phyloP scores from a whole-genome alignment of 164 flowering plant genomes.

The Umbellularia californica region DNA sequence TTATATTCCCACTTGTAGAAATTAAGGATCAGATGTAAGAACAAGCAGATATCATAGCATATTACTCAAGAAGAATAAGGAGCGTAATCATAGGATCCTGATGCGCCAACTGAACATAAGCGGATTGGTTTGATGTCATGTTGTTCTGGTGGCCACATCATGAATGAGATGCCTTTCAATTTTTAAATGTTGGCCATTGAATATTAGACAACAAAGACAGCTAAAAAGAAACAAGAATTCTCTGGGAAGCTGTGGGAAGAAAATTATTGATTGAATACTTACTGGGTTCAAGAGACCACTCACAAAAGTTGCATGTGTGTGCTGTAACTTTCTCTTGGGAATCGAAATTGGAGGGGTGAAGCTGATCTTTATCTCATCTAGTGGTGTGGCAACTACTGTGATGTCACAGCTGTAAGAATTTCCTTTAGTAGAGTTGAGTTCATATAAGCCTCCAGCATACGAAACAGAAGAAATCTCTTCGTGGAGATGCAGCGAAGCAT shows the following conservation, averaged over 20 bases:
- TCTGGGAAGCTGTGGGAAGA: not conserved
- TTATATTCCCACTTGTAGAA: too few relatives aligned
- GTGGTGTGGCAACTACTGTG: slow-evolving; percentile 75
- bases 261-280: slow-evolving; percentile 21
- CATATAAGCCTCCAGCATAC: slow-evolving; percentile 49
- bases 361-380: slow-evolving; percentile 69
- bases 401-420: slow-evolving; percentile 68
- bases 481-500: slow-evolving; percentile 63
- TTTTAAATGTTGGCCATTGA: too few relatives aligned
- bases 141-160: not conserved
- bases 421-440: slow-evolving; percentile 71
- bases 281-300: slow-evolving; percentile 85
- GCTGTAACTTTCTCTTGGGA: slow-evolving; percentile 73
- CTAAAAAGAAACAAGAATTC: too few relatives aligned
- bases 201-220: too few relatives aligned
- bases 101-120: not conserved
- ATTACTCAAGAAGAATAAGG: too few relatives aligned
- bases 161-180: not conserved
- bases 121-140: not conserved
- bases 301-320: slow-evolving; percentile 84
- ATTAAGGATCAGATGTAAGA: too few relatives aligned
- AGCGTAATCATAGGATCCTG: too few relatives aligned
- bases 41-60: too few relatives aligned
- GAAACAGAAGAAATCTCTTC: slow-evolving; percentile 76
- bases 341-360: slow-evolving; percentile 62